A percentile compares a stretch with the other conserved stretches of the same genome.
phyloP scores from a whole-genome alignment of 1,284 basidiomycete genomes.

The Fomitopsis palustris region DNA sequence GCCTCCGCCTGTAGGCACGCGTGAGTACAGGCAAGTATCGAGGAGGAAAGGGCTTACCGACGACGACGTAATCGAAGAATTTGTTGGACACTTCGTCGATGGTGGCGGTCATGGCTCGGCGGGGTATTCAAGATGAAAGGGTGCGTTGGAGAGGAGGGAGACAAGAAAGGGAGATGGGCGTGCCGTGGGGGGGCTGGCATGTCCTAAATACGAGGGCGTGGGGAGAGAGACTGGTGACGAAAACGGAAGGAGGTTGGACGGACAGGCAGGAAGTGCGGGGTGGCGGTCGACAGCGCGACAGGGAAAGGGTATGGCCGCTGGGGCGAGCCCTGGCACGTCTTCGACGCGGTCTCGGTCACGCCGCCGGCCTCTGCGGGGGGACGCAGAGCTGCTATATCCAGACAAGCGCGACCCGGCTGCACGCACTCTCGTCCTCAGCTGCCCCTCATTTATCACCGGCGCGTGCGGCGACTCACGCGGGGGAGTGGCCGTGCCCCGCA shows the following conservation, averaged over 20 bases:
- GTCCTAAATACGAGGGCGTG: background rate
- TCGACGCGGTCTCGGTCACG: background rate
- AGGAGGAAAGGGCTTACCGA: slow-evolving; percentile 15
- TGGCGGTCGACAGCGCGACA: background rate
- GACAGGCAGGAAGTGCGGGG: background rate
- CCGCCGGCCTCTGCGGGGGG: too few relatives aligned
- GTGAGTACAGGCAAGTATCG: background rate
- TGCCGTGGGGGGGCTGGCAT: background rate
- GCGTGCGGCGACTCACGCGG: too few relatives aligned
- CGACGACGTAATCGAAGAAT: slow-evolving; percentile 28
- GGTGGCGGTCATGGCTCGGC: slow-evolving; percentile 15
- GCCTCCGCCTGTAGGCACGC: slow-evolving; percentile 13
- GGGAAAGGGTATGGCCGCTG: background rate
- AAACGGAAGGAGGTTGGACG: background rate
- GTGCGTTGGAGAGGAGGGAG: background rate
- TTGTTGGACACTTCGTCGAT: slow-evolving; percentile 21
- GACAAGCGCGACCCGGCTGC: too few relatives aligned
- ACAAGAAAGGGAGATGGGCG: background rate
- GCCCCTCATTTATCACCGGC: too few relatives aligned
- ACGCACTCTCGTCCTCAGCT: too few relatives aligned
- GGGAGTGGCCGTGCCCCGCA: too few relatives aligned
- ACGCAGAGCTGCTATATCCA: too few relatives aligned
- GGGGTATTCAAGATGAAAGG: background rate
- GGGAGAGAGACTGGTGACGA: background rate
- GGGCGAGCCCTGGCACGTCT: background rate